A percentile compares a stretch with the other conserved stretches of the same genome.
Conservation (phyloP, 768 basidiomycete genomes). For the Lactarius sanguifluus region DNA sequence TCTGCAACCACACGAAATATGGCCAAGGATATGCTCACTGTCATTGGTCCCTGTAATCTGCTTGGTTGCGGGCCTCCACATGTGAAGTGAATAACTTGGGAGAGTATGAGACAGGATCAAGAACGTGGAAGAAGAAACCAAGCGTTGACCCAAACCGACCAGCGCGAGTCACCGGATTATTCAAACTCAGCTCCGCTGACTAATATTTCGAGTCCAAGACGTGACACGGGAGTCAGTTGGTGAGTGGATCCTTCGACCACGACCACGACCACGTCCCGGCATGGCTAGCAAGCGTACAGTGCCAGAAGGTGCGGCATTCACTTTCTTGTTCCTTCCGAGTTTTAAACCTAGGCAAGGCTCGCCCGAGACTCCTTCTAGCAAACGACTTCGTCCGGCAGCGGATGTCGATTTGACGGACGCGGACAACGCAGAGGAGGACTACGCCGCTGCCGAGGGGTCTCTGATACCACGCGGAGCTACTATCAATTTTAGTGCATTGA, state of each 20-base stretch:
- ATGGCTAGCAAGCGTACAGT: conserved; percentile 27
- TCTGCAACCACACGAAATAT: conserved; percentile 10
- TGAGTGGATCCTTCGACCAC: background rate
- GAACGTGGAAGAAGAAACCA: conserved; percentile 26
- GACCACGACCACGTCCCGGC: background rate
- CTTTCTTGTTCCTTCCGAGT: background rate
- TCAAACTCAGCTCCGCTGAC: conserved; percentile 29
- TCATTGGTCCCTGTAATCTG: conserved; percentile 94
- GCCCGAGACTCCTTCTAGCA: conserved; percentile 36
- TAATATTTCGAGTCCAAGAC: background rate
- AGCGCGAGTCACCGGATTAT: conserved; percentile 3
- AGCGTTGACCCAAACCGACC: conserved; percentile 25
- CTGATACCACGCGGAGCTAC: conserved; percentile 70
- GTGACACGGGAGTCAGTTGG: background rate
- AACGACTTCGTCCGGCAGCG: conserved; percentile 46
- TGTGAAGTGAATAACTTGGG: conserved; percentile 35
- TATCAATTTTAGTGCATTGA: conserved; percentile 86
- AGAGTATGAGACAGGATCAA: conserved; percentile 25
- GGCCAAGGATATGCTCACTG: conserved; percentile 48
- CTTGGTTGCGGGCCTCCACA: conserved; percentile 89
- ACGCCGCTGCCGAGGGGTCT: conserved; percentile 38
- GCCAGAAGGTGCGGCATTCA: conserved; percentile 34
- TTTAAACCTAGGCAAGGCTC: conserved; percentile 23
- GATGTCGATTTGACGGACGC: conserved; percentile 60
- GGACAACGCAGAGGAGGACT: conserved; percentile 57